These are phyloP conservation scores for Telopea speciosissima DNA, from an alignment of 177 flowering plant genomes.

Conservation along the genomic window DNA sequence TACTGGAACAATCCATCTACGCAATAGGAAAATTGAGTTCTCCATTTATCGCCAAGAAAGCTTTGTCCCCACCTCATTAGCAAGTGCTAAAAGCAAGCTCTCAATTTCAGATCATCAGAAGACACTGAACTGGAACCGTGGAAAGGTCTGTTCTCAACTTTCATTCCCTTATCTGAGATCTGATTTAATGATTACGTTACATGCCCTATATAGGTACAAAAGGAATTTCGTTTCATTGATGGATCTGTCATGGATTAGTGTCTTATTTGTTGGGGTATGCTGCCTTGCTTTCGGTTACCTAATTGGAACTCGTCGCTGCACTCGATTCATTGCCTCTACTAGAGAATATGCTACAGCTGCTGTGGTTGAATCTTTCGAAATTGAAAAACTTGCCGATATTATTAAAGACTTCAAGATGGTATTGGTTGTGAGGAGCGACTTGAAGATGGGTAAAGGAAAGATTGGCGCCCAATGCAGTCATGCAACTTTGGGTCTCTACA, in stretches of 20 bases:
- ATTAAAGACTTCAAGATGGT: slow-evolving; percentile 94
- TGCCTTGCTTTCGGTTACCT: slow-evolving; percentile 71
- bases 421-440: slow-evolving; percentile 88
- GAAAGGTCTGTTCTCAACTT: no score
- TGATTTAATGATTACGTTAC: no score
- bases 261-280: slow-evolving; percentile 68
- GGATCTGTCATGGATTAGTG: slow-evolving; percentile 51
- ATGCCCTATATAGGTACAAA: no score
- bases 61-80: no score
- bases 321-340: slow-evolving; percentile 13
- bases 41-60: no score
- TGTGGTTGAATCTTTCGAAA: slow-evolving; percentile 44
- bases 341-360: slow-evolving; percentile 11
- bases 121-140: no score
- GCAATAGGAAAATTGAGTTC: no score
- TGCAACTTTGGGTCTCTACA: slow-evolving; percentile 91
- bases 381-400: slow-evolving; percentile 82
- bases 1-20: no score
- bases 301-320: slow-evolving; percentile 35
- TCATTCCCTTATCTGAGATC: no score
- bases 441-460: slow-evolving; percentile 99
- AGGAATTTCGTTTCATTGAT: neutral
- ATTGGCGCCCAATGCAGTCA: slow-evolving; percentile 90
- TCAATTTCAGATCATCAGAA: no score
- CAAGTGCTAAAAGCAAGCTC: no score